phyloP scores from a whole-genome alignment of 371 early-diverging fungal genomes.

The Fennellomyces sp. region DNA sequence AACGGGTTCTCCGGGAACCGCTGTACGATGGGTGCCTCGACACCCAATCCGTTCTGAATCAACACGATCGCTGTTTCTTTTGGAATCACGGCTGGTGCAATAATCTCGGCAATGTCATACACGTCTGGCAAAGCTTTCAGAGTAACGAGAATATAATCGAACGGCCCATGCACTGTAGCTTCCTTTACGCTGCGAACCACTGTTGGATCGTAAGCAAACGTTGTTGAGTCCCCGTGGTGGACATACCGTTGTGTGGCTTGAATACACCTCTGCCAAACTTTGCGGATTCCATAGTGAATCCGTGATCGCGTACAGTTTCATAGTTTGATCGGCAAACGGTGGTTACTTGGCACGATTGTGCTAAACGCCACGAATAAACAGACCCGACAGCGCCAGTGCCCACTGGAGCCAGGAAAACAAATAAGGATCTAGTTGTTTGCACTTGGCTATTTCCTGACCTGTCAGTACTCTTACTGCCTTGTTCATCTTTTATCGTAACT shows the following conservation, averaged over 20 bases:
- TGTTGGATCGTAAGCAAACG: neutral
- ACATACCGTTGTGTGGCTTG: slow-evolving; percentile 52
- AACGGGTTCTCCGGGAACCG: slow-evolving; percentile 73
- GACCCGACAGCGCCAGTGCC: slow-evolving; percentile 86
- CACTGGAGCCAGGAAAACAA: slow-evolving; percentile 44
- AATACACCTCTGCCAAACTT: slow-evolving; percentile 66
- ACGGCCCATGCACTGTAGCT: slow-evolving; percentile 43
- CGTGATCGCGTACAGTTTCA: slow-evolving; percentile 55
- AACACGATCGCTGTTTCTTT: slow-evolving; percentile 70
- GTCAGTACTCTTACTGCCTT: neutral
- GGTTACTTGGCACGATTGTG: slow-evolving; percentile 62
- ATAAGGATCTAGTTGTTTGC: slow-evolving; percentile 1
- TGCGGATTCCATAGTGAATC: slow-evolving; percentile 66
- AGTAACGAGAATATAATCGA: slow-evolving; percentile 76
- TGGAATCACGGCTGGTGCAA: slow-evolving; percentile 62
- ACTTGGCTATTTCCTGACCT: neutral
- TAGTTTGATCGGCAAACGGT: slow-evolving; percentile 86
- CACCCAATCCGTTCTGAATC: slow-evolving; percentile 88
- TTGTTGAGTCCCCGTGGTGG: neutral
- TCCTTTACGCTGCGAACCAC: slow-evolving; percentile 62
- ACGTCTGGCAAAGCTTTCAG: slow-evolving; percentile 77
- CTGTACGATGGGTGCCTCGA: slow-evolving; percentile 67
- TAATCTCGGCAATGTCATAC: slow-evolving; percentile 61
- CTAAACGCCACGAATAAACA: slow-evolving; percentile 73
- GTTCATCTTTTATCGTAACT: neutral